phyloP scores from a whole-genome alignment of 129 eudicot species.

The Centella asiatica region DNA sequence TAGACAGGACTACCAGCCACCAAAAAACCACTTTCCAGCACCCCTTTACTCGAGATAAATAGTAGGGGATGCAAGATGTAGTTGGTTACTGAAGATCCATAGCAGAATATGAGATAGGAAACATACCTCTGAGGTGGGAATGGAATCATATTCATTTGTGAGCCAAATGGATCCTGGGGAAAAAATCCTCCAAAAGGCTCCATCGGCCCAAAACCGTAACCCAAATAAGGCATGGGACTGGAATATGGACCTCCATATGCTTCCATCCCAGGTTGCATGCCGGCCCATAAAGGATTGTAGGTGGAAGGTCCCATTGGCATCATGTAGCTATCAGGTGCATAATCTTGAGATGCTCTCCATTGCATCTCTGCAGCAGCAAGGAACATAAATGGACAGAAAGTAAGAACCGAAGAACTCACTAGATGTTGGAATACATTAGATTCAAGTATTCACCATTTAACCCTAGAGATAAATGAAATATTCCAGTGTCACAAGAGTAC shows the following conservation, averaged over 20 bases:
- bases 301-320: conserved; percentile 66
- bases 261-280: conserved; percentile 72
- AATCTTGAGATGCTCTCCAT: conserved; percentile 67
- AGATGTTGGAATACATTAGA: background rate
- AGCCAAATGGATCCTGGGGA: conserved; percentile 76
- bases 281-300: conserved; percentile 66
- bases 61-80: background rate
- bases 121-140: conserved; percentile 73
- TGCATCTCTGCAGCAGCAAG: conserved; percentile 79
- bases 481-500: background rate
- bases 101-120: background rate
- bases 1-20: background rate
- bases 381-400: background rate
- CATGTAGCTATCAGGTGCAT: conserved; percentile 65
- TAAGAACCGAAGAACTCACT: background rate
- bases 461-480: too few relatives aligned
- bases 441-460: background rate
- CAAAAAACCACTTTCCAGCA: background rate
- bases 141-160: conserved; percentile 57
- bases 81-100: background rate
- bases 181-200: conserved; percentile 63
- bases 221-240: conserved; percentile 65
- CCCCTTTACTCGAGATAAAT: background rate
- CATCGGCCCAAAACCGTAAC: conserved; percentile 58
- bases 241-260: conserved; percentile 51